phyloP scores from a whole-genome alignment of 306 rosid genomes.

The Geum urbanum region DNA sequence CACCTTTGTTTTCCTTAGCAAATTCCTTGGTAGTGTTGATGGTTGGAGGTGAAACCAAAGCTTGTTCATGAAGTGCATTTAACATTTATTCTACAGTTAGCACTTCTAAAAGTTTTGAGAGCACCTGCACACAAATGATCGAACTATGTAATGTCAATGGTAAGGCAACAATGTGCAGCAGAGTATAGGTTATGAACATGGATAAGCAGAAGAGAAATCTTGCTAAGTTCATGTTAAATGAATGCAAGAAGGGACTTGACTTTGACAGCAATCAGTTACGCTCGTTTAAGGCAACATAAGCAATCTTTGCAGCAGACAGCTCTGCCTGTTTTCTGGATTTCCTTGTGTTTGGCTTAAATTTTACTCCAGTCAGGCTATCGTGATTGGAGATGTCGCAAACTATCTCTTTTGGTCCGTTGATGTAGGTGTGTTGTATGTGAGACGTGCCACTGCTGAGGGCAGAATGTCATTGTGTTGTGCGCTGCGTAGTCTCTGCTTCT shows the following conservation, averaged over 20 bases:
- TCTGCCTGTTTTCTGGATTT: slow-evolving; percentile 1
- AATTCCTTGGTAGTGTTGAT: not conserved
- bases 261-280: slow-evolving; percentile 29
- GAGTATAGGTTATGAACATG: not conserved
- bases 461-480: too few relatives aligned
- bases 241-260: not conserved
- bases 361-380: too few relatives aligned
- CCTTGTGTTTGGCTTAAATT: not conserved
- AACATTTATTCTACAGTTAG: not conserved
- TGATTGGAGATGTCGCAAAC: too few relatives aligned
- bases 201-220: not conserved
- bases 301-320: slow-evolving; percentile 44
- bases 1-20: slow-evolving; percentile 18
- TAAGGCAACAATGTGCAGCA: not conserved
- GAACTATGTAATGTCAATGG: not conserved
- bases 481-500: too few relatives aligned
- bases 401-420: too few relatives aligned
- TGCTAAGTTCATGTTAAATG: not conserved
- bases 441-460: too few relatives aligned
- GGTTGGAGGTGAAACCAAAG: slow-evolving; percentile 13
- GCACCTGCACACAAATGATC: slow-evolving; percentile 29
- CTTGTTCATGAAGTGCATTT: slow-evolving; percentile 8
- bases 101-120: slow-evolving; percentile 15
- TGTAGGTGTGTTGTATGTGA: too few relatives aligned
- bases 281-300: slow-evolving; percentile 31